phyloP scores from a whole-genome alignment of 176 grass and related monocot species.

The Zea luxurians region DNA sequence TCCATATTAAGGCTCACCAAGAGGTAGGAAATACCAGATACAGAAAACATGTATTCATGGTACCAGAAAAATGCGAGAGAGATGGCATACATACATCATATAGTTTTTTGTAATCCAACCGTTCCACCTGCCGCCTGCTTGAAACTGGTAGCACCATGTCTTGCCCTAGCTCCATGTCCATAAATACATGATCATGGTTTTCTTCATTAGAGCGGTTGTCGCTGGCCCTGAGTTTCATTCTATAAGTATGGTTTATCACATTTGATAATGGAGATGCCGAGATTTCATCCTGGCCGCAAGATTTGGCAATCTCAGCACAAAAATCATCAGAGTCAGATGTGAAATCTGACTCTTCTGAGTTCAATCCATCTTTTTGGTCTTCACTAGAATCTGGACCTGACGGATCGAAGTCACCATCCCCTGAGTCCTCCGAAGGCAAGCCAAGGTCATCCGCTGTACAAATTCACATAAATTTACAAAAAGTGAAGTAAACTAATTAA shows the following conservation, averaged over 20 bases:
- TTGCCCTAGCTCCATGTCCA: conserved; percentile 48
- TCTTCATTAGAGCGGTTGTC: background rate
- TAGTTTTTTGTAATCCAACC: conserved; percentile 82
- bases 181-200: background rate
- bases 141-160: conserved; percentile 44
- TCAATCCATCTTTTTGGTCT: conserved; percentile 45
- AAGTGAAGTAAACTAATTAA: background rate
- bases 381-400: conserved; percentile 57
- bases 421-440: conserved; percentile 90
- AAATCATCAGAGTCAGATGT: conserved; percentile 95
- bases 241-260: background rate
- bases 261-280: conserved; percentile 36
- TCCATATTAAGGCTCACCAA: background rate
- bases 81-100: conserved; percentile 86
- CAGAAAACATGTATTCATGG: conserved; percentile 31
- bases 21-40: conserved; percentile 6
- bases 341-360: conserved; percentile 72
- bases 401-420: conserved; percentile 95
- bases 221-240: conserved; percentile 3
- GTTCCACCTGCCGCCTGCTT: conserved; percentile 62
- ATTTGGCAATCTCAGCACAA: conserved; percentile 80
- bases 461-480: background rate
- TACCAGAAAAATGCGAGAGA: conserved; percentile 5
- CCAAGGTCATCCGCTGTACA: conserved; percentile 51
- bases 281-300: conserved; percentile 40